phyloP scores from a whole-genome alignment of 1,284 basidiomycete species.

The Neolentinus lepideus region DNA sequence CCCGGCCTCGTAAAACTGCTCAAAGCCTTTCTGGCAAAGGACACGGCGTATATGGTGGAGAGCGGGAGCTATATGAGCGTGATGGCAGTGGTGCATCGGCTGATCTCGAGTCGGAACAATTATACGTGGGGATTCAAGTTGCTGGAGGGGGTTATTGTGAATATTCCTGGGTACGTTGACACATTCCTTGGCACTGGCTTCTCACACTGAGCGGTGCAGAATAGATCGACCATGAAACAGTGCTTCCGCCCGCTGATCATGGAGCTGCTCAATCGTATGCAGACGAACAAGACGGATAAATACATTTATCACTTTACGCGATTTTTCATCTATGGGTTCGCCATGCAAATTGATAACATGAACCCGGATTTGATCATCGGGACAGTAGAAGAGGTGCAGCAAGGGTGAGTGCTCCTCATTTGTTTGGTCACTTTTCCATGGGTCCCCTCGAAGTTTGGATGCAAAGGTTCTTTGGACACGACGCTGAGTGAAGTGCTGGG shows the following conservation, averaged over 20 bases:
- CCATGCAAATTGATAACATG: slow-evolving; percentile 67
- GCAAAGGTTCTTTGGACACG: too few relatives aligned
- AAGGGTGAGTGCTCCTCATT: slow-evolving; percentile 48
- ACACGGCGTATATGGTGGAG: slow-evolving; percentile 62
- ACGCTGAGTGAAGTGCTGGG: neutral
- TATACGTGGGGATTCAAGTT: slow-evolving; percentile 92
- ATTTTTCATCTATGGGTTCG: slow-evolving; percentile 73
- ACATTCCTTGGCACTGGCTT: too few relatives aligned
- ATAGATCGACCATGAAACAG: slow-evolving; percentile 56
- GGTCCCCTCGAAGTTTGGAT: too few relatives aligned
- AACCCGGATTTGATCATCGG: slow-evolving; percentile 75
- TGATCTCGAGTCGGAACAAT: slow-evolving; percentile 85
- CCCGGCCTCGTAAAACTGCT: slow-evolving; percentile 90
- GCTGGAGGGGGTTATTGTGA: slow-evolving; percentile 69
- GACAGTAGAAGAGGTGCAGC: slow-evolving; percentile 80
- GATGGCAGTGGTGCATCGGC: slow-evolving; percentile 86
- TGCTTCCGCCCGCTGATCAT: slow-evolving; percentile 79
- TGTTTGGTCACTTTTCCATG: too few relatives aligned
- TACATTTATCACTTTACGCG: slow-evolving; percentile 81
- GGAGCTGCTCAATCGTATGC: slow-evolving; percentile 80
- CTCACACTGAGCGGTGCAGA: too few relatives aligned
- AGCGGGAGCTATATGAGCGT: slow-evolving; percentile 74
- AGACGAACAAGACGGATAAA: slow-evolving; percentile 85
- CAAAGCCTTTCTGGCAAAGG: slow-evolving; percentile 78
- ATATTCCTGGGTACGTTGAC: slow-evolving; percentile 74